Conservation (phyloP, 805 yeast genomes). For the Lachancea cidri region DNA sequence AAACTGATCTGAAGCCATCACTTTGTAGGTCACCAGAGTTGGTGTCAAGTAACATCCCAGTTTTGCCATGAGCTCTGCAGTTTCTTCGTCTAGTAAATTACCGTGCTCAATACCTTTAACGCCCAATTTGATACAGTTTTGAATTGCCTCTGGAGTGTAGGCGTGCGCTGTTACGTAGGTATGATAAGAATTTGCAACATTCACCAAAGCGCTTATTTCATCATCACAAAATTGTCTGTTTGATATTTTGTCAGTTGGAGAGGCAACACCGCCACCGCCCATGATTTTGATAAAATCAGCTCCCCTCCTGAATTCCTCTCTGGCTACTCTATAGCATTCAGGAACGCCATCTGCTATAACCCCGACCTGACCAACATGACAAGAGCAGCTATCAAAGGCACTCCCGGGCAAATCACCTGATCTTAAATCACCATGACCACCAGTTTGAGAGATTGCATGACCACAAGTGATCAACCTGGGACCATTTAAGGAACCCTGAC, state of each 20-base stretch:
- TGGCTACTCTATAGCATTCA: constrained; percentile 11
- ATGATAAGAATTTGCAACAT: constrained; percentile 10
- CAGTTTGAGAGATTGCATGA: constrained; percentile 15
- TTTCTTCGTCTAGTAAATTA: constrained; percentile 10
- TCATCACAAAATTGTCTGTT: constrained; percentile 12
- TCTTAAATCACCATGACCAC: constrained; percentile 14
- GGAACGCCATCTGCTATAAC: constrained; percentile 12
- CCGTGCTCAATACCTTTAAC: constrained; percentile 14
- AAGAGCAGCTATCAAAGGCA: constrained; percentile 12
- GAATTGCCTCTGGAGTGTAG: constrained; percentile 12
- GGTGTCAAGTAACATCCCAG: constrained; percentile 12
- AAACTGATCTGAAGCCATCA: constrained; percentile 13
- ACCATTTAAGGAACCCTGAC: constrained; percentile 9
- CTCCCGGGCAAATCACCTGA: constrained; percentile 7
- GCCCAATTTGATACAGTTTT: constrained; percentile 11
- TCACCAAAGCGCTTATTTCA: constrained; percentile 11
- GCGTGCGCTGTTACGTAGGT: constrained; percentile 14
- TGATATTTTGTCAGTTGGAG: constrained; percentile 13
- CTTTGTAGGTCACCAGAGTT: constrained; percentile 12
- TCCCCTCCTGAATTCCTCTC: constrained; percentile 14
- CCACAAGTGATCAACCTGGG: constrained; percentile 15
- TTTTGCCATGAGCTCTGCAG: constrained; percentile 12
- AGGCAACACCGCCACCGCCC: constrained; percentile 14
- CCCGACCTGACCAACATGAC: constrained; percentile 10
- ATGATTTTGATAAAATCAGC: constrained; percentile 13